Evolutionary conservation across 441 rosid species (phyloP).

Genomic region (Cnidoscolus chayamansa): DNA sequence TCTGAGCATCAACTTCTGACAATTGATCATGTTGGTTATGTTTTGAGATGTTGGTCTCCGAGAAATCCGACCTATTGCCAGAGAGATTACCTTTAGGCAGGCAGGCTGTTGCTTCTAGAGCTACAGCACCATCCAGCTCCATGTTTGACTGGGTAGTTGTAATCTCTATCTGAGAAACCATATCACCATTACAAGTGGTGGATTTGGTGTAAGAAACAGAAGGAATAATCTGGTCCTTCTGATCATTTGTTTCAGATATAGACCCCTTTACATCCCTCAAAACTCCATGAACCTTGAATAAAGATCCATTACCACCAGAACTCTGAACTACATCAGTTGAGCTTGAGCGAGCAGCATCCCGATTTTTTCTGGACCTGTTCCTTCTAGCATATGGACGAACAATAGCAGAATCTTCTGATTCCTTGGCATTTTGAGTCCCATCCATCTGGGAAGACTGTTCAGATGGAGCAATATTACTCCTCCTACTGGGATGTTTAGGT

Average conservation of each 20-base stretch:
- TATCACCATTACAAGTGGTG: conserved; percentile 60
- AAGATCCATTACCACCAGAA: conserved; percentile 67
- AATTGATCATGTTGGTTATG: conserved; percentile 36
- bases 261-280: conserved; percentile 58
- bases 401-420: conserved; percentile 94
- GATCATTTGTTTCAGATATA: conserved; percentile 50
- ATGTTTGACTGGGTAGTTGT: conserved; percentile 43
- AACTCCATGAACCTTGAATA: conserved; percentile 46
- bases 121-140: conserved; percentile 50
- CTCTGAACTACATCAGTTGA: conserved; percentile 65
- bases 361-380: conserved; percentile 80
- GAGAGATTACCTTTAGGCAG: conserved; percentile 36
- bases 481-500: conserved; percentile 45
- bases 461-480: conserved; percentile 50
- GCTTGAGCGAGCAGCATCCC: conserved; percentile 81
- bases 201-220: conserved; percentile 42
- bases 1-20: conserved; percentile 35
- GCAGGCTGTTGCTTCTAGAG: conserved; percentile 33
- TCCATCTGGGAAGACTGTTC: conserved; percentile 65
- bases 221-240: conserved; percentile 49
- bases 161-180: conserved; percentile 41
- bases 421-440: conserved; percentile 66
- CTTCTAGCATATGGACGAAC: conserved; percentile 98
- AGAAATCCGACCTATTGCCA: conserved; percentile 44
- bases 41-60: conserved; percentile 33